Base-by-base conservation (phyloP, 2,329 filamentous ascomycete genomes). In the Arthrobotrys entomopaga region DNA sequence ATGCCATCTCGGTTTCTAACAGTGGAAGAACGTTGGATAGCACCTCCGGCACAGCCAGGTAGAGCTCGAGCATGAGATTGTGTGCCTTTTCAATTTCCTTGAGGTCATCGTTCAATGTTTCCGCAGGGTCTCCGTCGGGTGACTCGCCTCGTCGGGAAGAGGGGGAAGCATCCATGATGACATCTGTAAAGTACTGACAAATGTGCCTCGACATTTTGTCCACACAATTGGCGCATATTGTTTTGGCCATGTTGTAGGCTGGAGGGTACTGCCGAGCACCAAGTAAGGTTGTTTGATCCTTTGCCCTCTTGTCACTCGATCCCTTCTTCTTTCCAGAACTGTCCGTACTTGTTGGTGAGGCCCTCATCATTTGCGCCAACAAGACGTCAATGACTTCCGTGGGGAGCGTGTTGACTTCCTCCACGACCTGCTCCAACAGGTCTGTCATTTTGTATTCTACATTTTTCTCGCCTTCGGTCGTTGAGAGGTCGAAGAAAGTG, bases 131-230 rank as follows among this genome's bases (percentile, higher is more conserved):
- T 29, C 83, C 83, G 6, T 83, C 83, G 8, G 76, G 72, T 57
- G 65, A 61, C 38, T 77, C 76, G 46, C 75, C 75, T 34, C 63
- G 69, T 20, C 76, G 64, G 20, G 77, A 75, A 40, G 77, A 76
- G 15, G 84, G 87, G 42, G 89, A 93, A 2, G 93, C 91, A 80
- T 97, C 93, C 75, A 98, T 89, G 69, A 99, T 96, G 59, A 98
- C 93, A 66, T 96, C 93, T 82, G 93, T 96, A 81, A 99, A 99
- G 81, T 98, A 99, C 79, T 96, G 93, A 77, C 92, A 94, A 65
- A 98, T 90, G 77, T 96, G 92, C 75, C 93, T 90, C 0, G 92
- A 90, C 94, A 99, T 97, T 82, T 96, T 96, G 78, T 97, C 94
- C 0, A 91, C 88, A 78, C 90, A 96, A 16, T 87, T 87, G 79